Conservation (phyloP, 1,284 basidiomycete species). For the Chalciporus sp. region DNA sequence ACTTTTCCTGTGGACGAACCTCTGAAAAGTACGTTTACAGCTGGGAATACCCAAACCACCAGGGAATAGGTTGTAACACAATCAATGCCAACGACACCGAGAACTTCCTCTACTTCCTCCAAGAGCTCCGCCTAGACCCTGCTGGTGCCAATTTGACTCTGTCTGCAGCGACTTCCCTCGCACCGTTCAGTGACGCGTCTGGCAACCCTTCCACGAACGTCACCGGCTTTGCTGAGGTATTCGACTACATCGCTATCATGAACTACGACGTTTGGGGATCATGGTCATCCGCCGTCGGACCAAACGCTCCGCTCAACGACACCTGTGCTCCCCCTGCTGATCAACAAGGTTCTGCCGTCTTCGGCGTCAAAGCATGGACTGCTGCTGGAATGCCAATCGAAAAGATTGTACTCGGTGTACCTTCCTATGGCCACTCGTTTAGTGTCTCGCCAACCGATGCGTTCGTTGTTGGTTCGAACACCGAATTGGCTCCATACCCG, state of each 20-base stretch:
- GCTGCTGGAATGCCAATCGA: slow-evolving; percentile 61
- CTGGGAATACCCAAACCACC: slow-evolving; percentile 56
- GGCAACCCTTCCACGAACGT: slow-evolving; percentile 60
- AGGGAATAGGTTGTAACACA: slow-evolving; percentile 49
- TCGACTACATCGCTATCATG: slow-evolving; percentile 76
- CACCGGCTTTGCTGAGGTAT: slow-evolving; percentile 37
- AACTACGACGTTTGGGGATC: slow-evolving; percentile 73
- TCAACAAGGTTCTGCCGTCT: slow-evolving; percentile 63
- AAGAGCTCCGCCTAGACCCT: slow-evolving; percentile 46
- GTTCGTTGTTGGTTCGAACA: slow-evolving; percentile 20
- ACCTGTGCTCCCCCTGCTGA: slow-evolving; percentile 55
- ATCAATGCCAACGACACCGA: slow-evolving; percentile 46
- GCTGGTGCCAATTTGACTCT: slow-evolving; percentile 49
- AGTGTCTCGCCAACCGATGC: slow-evolving; percentile 38
- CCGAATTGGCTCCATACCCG: slow-evolving; percentile 38
- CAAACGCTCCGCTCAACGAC: slow-evolving; percentile 72
- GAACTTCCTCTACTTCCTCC: slow-evolving; percentile 48
- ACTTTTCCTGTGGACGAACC: background rate
- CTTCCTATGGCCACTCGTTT: slow-evolving; percentile 56
- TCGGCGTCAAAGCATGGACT: slow-evolving; percentile 64
- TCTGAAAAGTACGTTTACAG: slow-evolving; percentile 16
- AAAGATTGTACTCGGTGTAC: slow-evolving; percentile 68
- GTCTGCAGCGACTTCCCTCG: slow-evolving; percentile 58
- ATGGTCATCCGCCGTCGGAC: slow-evolving; percentile 50
- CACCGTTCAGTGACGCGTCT: slow-evolving; percentile 54